Conservation (phyloP, 2,329 filamentous ascomycete species). For the Monascus ruber region DNA sequence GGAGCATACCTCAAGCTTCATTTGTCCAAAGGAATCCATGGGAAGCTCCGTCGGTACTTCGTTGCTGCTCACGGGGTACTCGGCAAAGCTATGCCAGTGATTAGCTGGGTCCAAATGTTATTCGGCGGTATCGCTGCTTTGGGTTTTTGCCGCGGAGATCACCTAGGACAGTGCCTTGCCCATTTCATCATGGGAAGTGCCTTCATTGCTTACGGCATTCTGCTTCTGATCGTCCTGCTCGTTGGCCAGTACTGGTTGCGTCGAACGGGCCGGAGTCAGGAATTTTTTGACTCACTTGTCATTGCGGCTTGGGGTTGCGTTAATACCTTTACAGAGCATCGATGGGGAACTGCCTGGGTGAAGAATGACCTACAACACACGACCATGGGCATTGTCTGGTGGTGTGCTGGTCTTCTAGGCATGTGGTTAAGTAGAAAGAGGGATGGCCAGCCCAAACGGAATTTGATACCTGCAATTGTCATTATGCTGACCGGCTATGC, state of each 20-base stretch:
- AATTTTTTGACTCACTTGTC: slow-evolving; percentile 87
- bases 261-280: slow-evolving; percentile 74
- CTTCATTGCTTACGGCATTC: slow-evolving; percentile 85
- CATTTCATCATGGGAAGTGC: slow-evolving; percentile 99
- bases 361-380: slow-evolving; percentile 95
- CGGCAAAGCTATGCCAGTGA: slow-evolving; percentile 76
- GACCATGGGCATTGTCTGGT: slow-evolving; percentile 99
- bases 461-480: slow-evolving; percentile 84
- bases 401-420: slow-evolving; percentile 81
- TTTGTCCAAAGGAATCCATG: slow-evolving; percentile 72
- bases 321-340: slow-evolving; percentile 96
- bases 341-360: slow-evolving; percentile 82
- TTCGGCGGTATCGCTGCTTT: slow-evolving; percentile 88
- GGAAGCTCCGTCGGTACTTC: slow-evolving; percentile 59
- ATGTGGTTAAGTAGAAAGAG: slow-evolving; percentile 83
- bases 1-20: slow-evolving; percentile 85
- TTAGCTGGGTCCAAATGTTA: slow-evolving; percentile 86
- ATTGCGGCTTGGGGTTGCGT: slow-evolving; percentile 94
- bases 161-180: slow-evolving; percentile 81
- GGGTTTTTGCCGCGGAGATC: slow-evolving; percentile 86
- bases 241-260: slow-evolving; percentile 82
- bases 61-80: slow-evolving; percentile 66
- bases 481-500: slow-evolving; percentile 88
- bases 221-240: slow-evolving; percentile 74
- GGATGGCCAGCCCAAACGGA: slow-evolving; percentile 76